Conservation (phyloP, 2,329 filamentous ascomycete species). For the Pseudopyricularia cyperi region DNA sequence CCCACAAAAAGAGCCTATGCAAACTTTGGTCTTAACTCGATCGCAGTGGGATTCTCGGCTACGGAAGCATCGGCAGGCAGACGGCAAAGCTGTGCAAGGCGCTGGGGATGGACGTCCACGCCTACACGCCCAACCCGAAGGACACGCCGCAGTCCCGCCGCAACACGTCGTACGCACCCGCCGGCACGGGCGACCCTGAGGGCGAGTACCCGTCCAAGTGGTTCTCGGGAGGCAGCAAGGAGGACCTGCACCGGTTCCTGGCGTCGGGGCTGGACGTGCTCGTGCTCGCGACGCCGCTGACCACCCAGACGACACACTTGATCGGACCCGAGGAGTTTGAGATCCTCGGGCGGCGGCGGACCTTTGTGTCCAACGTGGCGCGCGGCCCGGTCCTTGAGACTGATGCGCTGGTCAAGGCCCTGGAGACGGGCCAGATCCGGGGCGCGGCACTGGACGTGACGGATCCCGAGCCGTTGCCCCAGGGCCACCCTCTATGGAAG, state of each 20-base stretch:
- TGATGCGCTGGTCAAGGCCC: conserved; percentile 35
- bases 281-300: conserved; percentile 26
- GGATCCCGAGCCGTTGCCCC: conserved; percentile 52
- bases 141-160: conserved; percentile 42
- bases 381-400: conserved; percentile 24
- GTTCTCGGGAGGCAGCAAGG: conserved; percentile 22
- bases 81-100: conserved; percentile 36
- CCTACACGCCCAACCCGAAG: conserved; percentile 44
- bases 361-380: conserved; percentile 49
- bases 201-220: conserved; percentile 26
- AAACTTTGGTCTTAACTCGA: neutral
- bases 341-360: conserved; percentile 16
- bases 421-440: conserved; percentile 19
- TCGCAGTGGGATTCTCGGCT: conserved; percentile 28
- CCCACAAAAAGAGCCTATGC: neutral
- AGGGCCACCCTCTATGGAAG: conserved; percentile 46
- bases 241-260: conserved; percentile 25
- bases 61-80: conserved; percentile 30
- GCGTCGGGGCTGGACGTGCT: conserved; percentile 27
- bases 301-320: conserved; percentile 20
- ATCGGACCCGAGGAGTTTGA: conserved; percentile 23
- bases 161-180: conserved; percentile 50
- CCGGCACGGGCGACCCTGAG: conserved; percentile 38
- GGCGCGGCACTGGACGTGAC: conserved; percentile 57
- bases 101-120: conserved; percentile 53